Evolutionary conservation across 805 yeast genomes (phyloP), one percentile per base, ranked within the genome.

Genomic region (Blastobotrys mokoenaii): DNA sequence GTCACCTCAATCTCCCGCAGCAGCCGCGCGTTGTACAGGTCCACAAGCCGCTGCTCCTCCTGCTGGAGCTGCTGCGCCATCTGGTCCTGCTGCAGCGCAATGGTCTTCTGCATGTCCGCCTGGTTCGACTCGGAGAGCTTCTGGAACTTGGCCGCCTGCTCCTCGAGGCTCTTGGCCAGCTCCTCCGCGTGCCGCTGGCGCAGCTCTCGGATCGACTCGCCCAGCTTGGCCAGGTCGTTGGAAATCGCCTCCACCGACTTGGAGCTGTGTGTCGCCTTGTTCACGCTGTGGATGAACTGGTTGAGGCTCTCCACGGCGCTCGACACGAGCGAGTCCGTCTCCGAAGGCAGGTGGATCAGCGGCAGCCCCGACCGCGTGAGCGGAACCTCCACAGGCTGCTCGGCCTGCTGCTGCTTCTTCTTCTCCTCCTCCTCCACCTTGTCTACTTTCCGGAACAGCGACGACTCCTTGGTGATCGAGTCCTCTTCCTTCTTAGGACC

Each of bases 1-100:
- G 87, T 74, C 32, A 84, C 79, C 52, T 76, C 76, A 44, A 88
- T 70, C 63, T 88, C 96, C 14, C 69, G 65, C 16, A 64, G 60
- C 52, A 90, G 69, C 52, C 79, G 74, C 39, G 68, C 64, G 49
- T 76, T 69, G 60, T 80, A 81, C 53, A 79, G 78, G 40, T 67
- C 61, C 51, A 81, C 81, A 54, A 86, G 70, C 46, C 73, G 73
- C 41, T 69, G 57, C 58, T 83, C 80, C 55, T 80, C 83, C n/a
- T 63, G 60, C 48, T 76, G 76, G 58, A 82, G 80, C 54, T 83
- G 80, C 36, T 70, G 63, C 55, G 78, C 69, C 62, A 83, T 77
- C 45, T 73, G 71, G 45, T 70, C 69, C 68, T 65, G 82, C 78
- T 59, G 79, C 65, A 45, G 60, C 34, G 54, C 64, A 40, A 62